Conservation (phyloP, 495 filamentous ascomycete genomes). For the Antarctomyces pellizariae region DNA sequence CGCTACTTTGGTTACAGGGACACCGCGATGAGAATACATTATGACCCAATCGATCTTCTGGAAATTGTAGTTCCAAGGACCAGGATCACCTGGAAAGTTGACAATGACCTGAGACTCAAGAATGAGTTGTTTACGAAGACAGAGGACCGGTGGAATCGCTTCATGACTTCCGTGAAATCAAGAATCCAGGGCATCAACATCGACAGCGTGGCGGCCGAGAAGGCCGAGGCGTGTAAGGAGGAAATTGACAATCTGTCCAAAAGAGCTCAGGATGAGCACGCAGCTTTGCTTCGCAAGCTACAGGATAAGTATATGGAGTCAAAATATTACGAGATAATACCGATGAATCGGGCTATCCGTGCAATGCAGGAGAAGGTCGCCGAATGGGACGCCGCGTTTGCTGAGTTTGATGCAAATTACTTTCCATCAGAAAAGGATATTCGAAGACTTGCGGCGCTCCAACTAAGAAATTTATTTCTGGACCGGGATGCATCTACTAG, state of each 20-base stretch:
- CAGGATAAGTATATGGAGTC: slow-evolving; percentile 81
- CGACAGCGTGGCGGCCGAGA: slow-evolving; percentile 72
- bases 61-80: slow-evolving; percentile 85
- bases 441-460: slow-evolving; percentile 65
- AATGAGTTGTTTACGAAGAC: slow-evolving; percentile 70
- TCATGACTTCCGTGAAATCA: slow-evolving; percentile 64
- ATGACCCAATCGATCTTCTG: slow-evolving; percentile 76
- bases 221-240: slow-evolving; percentile 50
- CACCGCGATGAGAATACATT: slow-evolving; percentile 68
- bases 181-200: slow-evolving; percentile 72
- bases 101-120: slow-evolving; percentile 71
- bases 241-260: slow-evolving; percentile 56
- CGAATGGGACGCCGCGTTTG: slow-evolving; percentile 80
- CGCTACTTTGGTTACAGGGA: slow-evolving; percentile 80
- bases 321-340: slow-evolving; percentile 89
- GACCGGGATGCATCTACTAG: slow-evolving; percentile 58
- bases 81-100: slow-evolving; percentile 89
- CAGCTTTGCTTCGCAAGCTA: slow-evolving; percentile 42
- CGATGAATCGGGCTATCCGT: slow-evolving; percentile 67
- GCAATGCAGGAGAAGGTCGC: slow-evolving; percentile 80
- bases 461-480: slow-evolving; percentile 86
- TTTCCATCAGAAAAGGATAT: slow-evolving; percentile 97
- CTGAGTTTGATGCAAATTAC: slow-evolving; percentile 77
- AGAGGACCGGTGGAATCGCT: slow-evolving; percentile 59
- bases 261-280: slow-evolving; percentile 62